phyloP scores from a whole-genome alignment of 2,329 filamentous ascomycete species.

The Colletotrichum sansevieriae region DNA sequence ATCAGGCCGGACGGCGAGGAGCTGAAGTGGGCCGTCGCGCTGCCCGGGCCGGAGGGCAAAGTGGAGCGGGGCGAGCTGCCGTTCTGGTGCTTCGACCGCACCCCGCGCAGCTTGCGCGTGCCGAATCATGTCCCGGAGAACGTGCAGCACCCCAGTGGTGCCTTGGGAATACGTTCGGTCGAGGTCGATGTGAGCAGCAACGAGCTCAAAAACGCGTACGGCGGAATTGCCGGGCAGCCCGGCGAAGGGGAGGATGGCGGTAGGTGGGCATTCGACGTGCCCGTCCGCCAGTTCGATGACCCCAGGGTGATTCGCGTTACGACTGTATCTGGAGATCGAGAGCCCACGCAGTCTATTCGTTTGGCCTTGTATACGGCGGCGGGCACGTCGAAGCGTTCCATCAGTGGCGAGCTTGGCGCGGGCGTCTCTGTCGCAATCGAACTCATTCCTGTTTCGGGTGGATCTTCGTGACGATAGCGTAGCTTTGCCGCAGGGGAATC shows the following conservation, averaged over 20 bases:
- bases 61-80: conserved; percentile 65
- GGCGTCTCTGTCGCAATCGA: conserved; percentile 30
- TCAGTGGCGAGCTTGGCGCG: conserved; percentile 26
- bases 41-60: conserved; percentile 45
- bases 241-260: conserved; percentile 15
- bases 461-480: no score
- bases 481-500: no score
- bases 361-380: conserved; percentile 27
- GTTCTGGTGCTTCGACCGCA: conserved; percentile 77
- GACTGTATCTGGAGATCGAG: conserved; percentile 1
- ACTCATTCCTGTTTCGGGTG: conserved; percentile 20
- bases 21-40: conserved; percentile 71
- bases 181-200: conserved; percentile 49
- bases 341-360: background rate
- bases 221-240: conserved; percentile 21
- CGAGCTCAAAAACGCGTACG: conserved; percentile 36
- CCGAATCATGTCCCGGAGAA: conserved; percentile 55
- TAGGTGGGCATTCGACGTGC: conserved; percentile 28
- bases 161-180: conserved; percentile 63
- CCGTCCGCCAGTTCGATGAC: conserved; percentile 35
- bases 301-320: conserved; percentile 20
- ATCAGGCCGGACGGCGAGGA: conserved; percentile 66
- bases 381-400: conserved; percentile 23
- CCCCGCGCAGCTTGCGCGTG: conserved; percentile 67
- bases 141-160: conserved; percentile 64